Conservation (phyloP, 306 rosid species). For the Quercus rubra region DNA sequence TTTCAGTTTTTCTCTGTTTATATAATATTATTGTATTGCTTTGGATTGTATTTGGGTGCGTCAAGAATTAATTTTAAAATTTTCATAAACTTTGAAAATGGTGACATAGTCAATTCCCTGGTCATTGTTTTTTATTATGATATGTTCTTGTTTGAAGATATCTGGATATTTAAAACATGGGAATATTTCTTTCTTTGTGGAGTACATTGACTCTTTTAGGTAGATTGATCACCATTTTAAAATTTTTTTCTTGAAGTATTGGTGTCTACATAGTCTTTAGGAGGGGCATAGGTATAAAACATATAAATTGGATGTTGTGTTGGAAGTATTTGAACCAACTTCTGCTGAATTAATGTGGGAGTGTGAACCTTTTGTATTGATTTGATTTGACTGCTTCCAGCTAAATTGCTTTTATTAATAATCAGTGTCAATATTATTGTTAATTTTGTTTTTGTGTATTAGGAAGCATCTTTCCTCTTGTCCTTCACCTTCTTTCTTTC, state of each 20-base stretch:
- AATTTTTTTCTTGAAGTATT: background rate
- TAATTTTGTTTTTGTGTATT: background rate
- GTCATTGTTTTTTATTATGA: background rate
- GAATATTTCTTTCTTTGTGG: background rate
- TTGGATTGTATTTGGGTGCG: background rate
- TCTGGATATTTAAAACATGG: background rate
- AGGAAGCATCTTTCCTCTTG: conserved; percentile 2
- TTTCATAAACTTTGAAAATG: background rate
- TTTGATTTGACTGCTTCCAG: background rate
- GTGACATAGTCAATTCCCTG: background rate
- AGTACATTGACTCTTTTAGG: background rate
- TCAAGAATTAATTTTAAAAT: background rate
- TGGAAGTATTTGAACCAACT: background rate
- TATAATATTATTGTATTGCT: background rate
- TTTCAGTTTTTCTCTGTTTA: background rate
- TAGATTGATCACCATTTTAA: background rate
- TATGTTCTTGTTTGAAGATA: background rate
- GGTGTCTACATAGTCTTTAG: background rate
- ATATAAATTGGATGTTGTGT: background rate
- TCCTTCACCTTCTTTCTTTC: background rate
- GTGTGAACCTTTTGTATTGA: background rate
- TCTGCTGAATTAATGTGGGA: background rate
- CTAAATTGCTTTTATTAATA: background rate
- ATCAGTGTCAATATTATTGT: background rate
- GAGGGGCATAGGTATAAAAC: background rate